These are phyloP conservation scores for Alternaria tenuissima DNA, from an alignment of 2,329 filamentous ascomycete species.

Conservation along the genomic window DNA sequence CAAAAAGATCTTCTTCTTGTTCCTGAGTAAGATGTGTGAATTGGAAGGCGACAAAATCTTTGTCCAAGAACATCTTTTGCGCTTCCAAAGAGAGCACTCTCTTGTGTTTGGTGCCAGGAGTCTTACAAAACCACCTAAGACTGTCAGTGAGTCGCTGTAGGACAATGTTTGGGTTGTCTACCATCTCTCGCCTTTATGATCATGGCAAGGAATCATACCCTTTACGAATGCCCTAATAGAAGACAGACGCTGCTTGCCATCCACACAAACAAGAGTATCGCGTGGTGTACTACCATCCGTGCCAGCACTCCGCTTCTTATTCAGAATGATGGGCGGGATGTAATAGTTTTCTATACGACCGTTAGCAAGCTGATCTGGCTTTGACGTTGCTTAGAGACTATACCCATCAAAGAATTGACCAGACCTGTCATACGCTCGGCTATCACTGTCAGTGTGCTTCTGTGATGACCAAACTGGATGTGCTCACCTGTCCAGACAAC, in stretches of 20 bases:
- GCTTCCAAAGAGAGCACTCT: conserved; percentile 48
- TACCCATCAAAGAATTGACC: conserved; percentile 48
- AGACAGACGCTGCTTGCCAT: conserved; percentile 58
- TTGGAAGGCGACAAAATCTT: conserved; percentile 56
- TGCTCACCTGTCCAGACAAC: conserved; percentile 54
- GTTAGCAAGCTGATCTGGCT: background rate
- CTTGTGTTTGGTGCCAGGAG: conserved; percentile 15
- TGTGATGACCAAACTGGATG: background rate
- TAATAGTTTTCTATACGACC: conserved; percentile 48
- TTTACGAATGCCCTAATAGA: conserved; percentile 57
- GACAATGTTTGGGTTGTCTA: conserved; percentile 23
- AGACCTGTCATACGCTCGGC: conserved; percentile 47
- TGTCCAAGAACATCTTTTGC: conserved; percentile 50
- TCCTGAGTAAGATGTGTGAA: conserved; percentile 50
- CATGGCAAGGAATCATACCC: conserved; percentile 56
- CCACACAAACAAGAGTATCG: conserved; percentile 24
- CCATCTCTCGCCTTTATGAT: conserved; percentile 55
- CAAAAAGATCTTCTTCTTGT: conserved; percentile 60
- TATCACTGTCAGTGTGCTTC: conserved; percentile 12
- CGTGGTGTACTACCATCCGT: conserved; percentile 22
- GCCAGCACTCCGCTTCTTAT: conserved; percentile 36
- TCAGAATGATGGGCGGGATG: conserved; percentile 60
- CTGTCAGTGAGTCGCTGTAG: conserved; percentile 11
- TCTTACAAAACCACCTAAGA: conserved; percentile 37
- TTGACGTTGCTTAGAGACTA: background rate